Evolutionary conservation across 2,329 filamentous ascomycete genomes (phyloP), one percentile per base, ranked within the genome.

Genomic region (Trichoderma lentiforme): DNA sequence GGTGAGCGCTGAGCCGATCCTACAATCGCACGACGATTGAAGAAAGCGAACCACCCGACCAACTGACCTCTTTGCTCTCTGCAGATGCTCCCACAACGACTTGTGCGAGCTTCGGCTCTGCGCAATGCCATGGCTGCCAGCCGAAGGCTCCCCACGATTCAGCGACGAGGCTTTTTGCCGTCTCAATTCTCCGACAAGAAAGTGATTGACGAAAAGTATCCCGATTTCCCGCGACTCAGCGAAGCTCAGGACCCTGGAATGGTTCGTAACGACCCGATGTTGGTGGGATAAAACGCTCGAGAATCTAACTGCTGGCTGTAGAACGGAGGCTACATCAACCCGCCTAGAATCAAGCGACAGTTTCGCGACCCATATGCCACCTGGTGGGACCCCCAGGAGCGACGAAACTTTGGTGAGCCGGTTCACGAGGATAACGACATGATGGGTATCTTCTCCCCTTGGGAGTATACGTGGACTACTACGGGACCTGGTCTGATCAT

Each of bases 321-420:
- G 92, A 97, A 95, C 82, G 93, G 93, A 79, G 92, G 92, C 82
- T 96, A 94, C 82, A 88, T 93, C 79, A 94, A 95, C 84, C 92
- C 93, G 72, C 89, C 90, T 15, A 84, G 87, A 70, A 85, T 95
- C 83, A 98, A 97, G 87, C 92, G 95, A 77, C 91, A 94, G 82
- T 93, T 94, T 85, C 93, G 96, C 81, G 96, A 98, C 82, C 96
- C 97, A 43, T 89, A 98, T 81, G 95, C 84, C 80, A 91, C 93
- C 80, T 99, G 94, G 94, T 98, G 94, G 93, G 95, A 99, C 84
- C 92, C 94, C 83, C 96, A 99, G 85, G 96, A 98, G 83, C 91
- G 95, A 81, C 90, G 96, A 79, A 98, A 99, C 87, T 98, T 93
- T 81, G 95, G 95, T 83, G 97, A 99, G 83, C 93, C 95, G 14